These are phyloP conservation scores for Mimosa bimucronata DNA, from an alignment of 306 rosid species.

Conservation along the genomic window DNA sequence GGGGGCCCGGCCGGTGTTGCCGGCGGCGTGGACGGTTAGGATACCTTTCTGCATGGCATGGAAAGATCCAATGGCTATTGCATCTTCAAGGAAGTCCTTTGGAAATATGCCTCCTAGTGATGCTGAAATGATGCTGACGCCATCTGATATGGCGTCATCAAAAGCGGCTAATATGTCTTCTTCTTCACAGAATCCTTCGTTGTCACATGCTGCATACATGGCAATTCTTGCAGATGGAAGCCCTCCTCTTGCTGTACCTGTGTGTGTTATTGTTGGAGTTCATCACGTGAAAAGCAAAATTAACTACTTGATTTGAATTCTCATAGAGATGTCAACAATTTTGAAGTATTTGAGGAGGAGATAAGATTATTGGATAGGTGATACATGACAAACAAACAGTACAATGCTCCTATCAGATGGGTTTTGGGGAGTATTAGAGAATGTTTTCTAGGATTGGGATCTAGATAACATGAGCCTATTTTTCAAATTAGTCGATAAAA, in stretches of 20 bases:
- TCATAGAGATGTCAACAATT: too few species aligned
- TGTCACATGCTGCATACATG: background rate
- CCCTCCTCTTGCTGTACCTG: constrained; percentile 11
- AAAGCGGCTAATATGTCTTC: constrained; percentile 44
- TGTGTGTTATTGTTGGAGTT: too few species aligned
- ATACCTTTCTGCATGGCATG: constrained; percentile 55
- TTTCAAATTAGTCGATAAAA: too few species aligned
- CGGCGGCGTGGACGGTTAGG: constrained; percentile 44
- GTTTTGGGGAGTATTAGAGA: too few species aligned
- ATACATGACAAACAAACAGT: too few species aligned
- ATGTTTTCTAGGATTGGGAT: too few species aligned
- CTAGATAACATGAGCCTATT: too few species aligned
- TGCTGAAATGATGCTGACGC: constrained; percentile 47
- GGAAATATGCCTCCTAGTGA: constrained; percentile 30
- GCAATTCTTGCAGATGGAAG: background rate
- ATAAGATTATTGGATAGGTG: too few species aligned
- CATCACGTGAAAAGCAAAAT: too few species aligned
- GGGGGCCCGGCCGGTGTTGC: constrained; percentile 45
- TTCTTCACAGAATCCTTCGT: background rate
- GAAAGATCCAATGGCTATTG: constrained; percentile 50
- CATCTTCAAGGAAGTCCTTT: accelerated
- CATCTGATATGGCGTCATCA: constrained; percentile 62
- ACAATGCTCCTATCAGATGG: too few species aligned
- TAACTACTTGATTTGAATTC: too few species aligned
- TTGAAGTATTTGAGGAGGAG: too few species aligned